Conservation (phyloP, 2,329 filamentous ascomycete genomes). For the Apiospora kogelbergensis region DNA sequence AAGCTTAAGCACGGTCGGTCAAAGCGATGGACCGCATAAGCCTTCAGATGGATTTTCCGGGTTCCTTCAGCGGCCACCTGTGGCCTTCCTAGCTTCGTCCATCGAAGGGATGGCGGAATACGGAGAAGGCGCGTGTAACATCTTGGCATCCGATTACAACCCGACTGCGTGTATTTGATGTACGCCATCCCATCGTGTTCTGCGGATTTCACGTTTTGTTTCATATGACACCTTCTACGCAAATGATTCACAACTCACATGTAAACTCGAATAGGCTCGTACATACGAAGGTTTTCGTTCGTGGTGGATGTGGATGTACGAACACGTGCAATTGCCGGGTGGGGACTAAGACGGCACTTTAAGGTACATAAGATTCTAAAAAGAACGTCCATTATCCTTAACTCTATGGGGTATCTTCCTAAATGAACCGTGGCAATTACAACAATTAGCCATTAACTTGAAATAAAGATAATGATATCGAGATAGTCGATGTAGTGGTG, state of each 20-base stretch:
- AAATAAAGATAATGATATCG: neutral
- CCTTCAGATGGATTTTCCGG: neutral
- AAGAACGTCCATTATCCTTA: constrained; percentile 6
- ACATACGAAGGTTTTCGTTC: no score
- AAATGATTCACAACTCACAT: neutral
- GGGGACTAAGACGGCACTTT: neutral
- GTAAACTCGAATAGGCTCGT: neutral
- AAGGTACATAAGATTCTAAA: neutral
- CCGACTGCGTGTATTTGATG: neutral
- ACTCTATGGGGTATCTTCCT: constrained; percentile 6
- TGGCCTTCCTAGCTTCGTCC: neutral
- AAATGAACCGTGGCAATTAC: constrained; percentile 3
- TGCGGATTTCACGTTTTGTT: neutral
- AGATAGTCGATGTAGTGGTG: constrained; percentile 1
- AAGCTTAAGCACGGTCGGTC: neutral
- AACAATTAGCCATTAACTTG: constrained; percentile 5
- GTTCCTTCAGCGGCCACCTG: neutral
- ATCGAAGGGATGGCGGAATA: neutral
- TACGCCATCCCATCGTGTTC: neutral
- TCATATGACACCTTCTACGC: neutral
- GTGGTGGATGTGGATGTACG: neutral
- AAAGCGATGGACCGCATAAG: neutral
- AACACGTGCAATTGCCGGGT: neutral
- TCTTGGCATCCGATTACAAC: neutral
- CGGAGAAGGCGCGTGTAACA: neutral